Base-by-base conservation (phyloP, 768 basidiomycete genomes). In the Hemileccinum rubropunctum region DNA sequence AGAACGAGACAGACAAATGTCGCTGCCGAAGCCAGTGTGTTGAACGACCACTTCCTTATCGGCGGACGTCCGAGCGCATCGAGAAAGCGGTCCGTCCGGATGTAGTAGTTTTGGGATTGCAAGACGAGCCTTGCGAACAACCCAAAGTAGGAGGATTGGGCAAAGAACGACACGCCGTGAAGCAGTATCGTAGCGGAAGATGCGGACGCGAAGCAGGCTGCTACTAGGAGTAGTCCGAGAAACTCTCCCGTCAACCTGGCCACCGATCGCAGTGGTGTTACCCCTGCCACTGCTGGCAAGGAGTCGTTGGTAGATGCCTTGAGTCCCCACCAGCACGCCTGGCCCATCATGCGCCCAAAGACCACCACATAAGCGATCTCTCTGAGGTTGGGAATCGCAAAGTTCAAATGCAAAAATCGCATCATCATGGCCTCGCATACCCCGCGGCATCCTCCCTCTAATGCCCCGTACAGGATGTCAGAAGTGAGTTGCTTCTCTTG, bases 1-100 rank as follows among this genome's bases (percentile, higher is more conserved):
- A 61, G 59, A 36, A 52, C 35, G 37, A 60, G 47, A 27, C 52
- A 57, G 2, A 17, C 46, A 10, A 61, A 61, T 0, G 59, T 58
- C 10, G 52, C 59, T n/a, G 55, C 59, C 7, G 56, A 50, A 15
- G 52, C 56, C 11, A 36, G 49, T 3, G 59, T 58, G 15, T 13
- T 35, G 45, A 60, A 60, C 4, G 34, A 15, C 56, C 56, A 50
- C 23, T 61, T 58, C 26, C 7, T 58, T 18, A 54, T 47, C 26
- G 15, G 12, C 6, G 59, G 59, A 26, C 13, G 48, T 2, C 23
- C 43, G 2, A 61, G 43, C 3, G 47, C 56, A 8, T 32, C 17
- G 4, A 54, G 40, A 4, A 58, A 41, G n/a, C 48, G 52, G 3
- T 51, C 40, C 21, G 48, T 58, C 10, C 59, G 59, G 11, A 60